Percentiles rank a stretch among this genome's conserved stretches.
Evolutionary conservation across 192 early-diverging fungal genomes (phyloP).

Genomic region (Coemansia furcata): DNA sequence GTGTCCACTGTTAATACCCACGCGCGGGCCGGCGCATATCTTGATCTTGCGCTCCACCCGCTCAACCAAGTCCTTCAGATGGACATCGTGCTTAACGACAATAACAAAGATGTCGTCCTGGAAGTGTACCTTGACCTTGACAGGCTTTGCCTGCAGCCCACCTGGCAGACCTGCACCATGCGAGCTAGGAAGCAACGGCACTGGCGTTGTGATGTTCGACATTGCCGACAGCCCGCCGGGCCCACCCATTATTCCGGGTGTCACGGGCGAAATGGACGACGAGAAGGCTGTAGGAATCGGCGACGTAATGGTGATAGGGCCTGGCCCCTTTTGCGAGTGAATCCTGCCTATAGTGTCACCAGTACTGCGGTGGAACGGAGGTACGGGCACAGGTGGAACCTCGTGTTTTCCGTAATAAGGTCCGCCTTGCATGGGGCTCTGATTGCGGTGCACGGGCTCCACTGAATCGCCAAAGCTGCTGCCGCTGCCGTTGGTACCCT

Average conservation of each 20-base stretch:
- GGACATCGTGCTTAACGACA: conserved; percentile 73
- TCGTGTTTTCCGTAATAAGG: conserved; percentile 22
- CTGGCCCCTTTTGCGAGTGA: conserved; percentile 19
- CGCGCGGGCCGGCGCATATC: conserved; percentile 65
- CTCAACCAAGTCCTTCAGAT: conserved; percentile 73
- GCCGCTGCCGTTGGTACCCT: conserved; percentile 36
- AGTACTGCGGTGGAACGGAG: conserved; percentile 23
- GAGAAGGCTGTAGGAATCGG: conserved; percentile 32
- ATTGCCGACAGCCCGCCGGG: conserved; percentile 14
- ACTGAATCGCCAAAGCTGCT: conserved; percentile 28
- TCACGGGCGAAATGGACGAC: conserved; percentile 49
- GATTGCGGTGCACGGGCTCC: conserved; percentile 9
- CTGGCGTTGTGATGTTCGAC: conserved; percentile 28
- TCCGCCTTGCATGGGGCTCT: conserved; percentile 36
- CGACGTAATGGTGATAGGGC: conserved; percentile 23
- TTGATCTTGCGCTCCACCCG: conserved; percentile 90
- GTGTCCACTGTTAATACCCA: conserved; percentile 49
- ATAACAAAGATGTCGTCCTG: conserved; percentile 86
- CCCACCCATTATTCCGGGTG: conserved; percentile 10
- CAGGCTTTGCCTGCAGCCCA: conserved; percentile 28
- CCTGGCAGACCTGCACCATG: conserved; percentile 12
- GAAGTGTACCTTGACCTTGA: conserved; percentile 90
- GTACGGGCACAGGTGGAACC: conserved; percentile 37
- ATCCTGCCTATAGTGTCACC: background rate
- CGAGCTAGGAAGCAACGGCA: conserved; percentile 23